Base-by-base conservation (phyloP, 441 rosid species). In the Adansonia gregorii region DNA sequence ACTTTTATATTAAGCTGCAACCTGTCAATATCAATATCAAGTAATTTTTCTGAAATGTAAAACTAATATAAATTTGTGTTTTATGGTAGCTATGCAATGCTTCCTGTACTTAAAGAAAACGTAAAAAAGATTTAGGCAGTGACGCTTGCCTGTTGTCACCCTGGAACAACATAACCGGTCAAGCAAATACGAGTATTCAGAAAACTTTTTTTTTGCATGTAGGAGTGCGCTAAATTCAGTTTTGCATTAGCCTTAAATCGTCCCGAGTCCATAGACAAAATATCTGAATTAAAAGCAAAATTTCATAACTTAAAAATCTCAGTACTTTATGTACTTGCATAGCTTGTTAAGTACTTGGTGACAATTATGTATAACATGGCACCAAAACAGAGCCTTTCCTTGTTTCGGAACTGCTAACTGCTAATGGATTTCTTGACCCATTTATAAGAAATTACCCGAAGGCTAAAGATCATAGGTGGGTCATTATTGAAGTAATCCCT, bases 231-330 rank as follows among this genome's bases (percentile, higher is more conserved):
- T 76, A 58, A 55, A 72, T 14, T 67, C 78, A 54, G 68, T 8
- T 66, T 55, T 20, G 31, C 67, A 15, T 67, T 54, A 14, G 67
- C 74, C 48, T 67, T 54, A 76, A 58, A 76, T 5, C 69, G 39
- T 20, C 35, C 41, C 7, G 70, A 11, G 58, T 46, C 41, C 20
- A 48, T 48, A 7, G 17, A 49, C 31, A 0, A 9, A 67, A 68
- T 8, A 20, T 46, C 73, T 1, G 2, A 48, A 68, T 45, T 45
- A 68, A 46, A 48, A 46, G 31, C 51, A 66, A 66, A 66, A 66
- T 3, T 10, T 46, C 17, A 46, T 11, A 10, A 20, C 55, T 10
- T 67, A 67, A 45, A 51, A 51, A 56, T 19, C 61, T 17, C 27
- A 31, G n/a, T 63, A 31, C 19, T 3, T 63, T 12, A 22, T 2